These are phyloP conservation scores for Rhodofomes roseus DNA, from an alignment of 1,284 basidiomycete genomes.

Conservation along the genomic window DNA sequence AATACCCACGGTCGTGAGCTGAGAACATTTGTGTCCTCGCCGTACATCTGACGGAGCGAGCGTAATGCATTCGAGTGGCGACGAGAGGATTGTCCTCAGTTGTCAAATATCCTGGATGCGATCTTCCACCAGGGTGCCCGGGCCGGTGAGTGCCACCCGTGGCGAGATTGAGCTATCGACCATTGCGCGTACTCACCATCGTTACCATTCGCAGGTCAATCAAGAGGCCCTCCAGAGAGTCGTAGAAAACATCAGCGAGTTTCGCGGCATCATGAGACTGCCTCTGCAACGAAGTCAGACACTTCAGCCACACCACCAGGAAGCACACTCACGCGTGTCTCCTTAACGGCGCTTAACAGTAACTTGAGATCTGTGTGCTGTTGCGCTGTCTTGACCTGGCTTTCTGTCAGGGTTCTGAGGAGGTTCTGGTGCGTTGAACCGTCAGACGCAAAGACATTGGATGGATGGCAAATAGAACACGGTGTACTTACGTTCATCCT, in stretches of 20 bases:
- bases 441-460: constrained; percentile 18
- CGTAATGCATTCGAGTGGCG: too few relatives aligned
- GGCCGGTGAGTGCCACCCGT: background rate
- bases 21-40: too few relatives aligned
- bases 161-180: too few relatives aligned
- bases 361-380: constrained; percentile 65
- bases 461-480: constrained; percentile 25
- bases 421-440: constrained; percentile 52
- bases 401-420: constrained; percentile 70
- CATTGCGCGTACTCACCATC: constrained; percentile 42
- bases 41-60: too few relatives aligned
- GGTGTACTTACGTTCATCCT: constrained; percentile 40
- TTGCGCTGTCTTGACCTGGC: constrained; percentile 49
- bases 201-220: constrained; percentile 78
- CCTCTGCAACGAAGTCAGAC: constrained; percentile 33
- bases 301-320: constrained; percentile 11
- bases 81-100: too few relatives aligned
- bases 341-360: constrained; percentile 71
- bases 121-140: background rate
- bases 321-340: constrained; percentile 58
- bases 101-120: background rate
- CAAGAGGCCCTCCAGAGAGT: constrained; percentile 84
- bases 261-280: constrained; percentile 64
- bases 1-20: too few relatives aligned
- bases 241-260: constrained; percentile 86